Conservation (phyloP, 768 basidiomycete species). For the Naganishia randhawae region DNA sequence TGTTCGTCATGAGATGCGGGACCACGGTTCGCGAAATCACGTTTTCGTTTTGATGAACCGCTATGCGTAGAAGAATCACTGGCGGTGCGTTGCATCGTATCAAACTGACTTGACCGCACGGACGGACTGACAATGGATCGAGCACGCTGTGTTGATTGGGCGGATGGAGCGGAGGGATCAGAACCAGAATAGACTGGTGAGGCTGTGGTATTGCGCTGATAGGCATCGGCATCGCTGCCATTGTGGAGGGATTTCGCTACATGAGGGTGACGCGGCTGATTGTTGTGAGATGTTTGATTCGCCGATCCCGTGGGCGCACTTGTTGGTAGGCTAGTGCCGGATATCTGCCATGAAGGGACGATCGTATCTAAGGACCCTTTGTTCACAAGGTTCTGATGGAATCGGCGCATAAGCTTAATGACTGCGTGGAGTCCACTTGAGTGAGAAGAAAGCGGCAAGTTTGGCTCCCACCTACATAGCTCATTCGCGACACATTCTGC, state of each 20-base stretch:
- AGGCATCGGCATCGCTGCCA: too few relatives aligned
- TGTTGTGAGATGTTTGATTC: too few relatives aligned
- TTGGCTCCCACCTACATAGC: neutral
- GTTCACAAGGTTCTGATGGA: neutral
- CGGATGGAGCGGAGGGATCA: too few relatives aligned
- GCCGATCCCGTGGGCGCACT: neutral
- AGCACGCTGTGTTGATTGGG: neutral
- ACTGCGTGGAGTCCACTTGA: too few relatives aligned
- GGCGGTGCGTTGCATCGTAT: neutral
- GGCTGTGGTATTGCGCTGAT: too few relatives aligned
- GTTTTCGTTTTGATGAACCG: neutral
- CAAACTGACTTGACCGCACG: neutral
- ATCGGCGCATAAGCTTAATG: neutral
- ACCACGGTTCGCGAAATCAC: neutral
- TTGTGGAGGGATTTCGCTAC: too few relatives aligned
- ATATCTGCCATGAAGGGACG: slow-evolving; percentile 1
- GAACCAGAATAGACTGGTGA: too few relatives aligned
- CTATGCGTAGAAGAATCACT: neutral
- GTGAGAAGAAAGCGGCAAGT: too few relatives aligned
- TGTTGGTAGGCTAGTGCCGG: neutral
- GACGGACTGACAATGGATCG: neutral
- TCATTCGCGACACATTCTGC: neutral
- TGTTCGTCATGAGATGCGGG: too few relatives aligned
- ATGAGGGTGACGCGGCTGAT: too few relatives aligned
- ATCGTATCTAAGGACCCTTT: neutral